These are phyloP conservation scores for Trichomonascaceae sp. DNA, from an alignment of 1,139 yeast genomes.

Conservation along the genomic window DNA sequence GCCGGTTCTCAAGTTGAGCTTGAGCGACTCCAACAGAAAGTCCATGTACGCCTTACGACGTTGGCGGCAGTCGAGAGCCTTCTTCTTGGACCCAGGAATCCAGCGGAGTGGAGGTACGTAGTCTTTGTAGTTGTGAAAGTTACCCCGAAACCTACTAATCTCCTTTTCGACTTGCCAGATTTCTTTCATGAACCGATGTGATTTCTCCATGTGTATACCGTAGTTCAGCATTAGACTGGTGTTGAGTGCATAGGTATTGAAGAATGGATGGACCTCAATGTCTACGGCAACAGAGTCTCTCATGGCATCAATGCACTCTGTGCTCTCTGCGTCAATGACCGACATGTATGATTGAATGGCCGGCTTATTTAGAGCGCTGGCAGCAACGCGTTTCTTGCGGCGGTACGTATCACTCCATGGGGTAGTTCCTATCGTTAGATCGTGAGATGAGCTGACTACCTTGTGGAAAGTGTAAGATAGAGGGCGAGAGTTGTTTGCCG, in stretches of 20 bases:
- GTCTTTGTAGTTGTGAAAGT: slow-evolving; percentile 48
- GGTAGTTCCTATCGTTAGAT: slow-evolving; percentile 60
- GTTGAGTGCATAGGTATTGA: slow-evolving; percentile 44
- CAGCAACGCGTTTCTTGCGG: slow-evolving; percentile 40
- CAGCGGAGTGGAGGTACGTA: slow-evolving; percentile 41
- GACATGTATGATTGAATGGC: slow-evolving; percentile 22
- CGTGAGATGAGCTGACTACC: slow-evolving; percentile 46
- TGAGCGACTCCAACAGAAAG: slow-evolving; percentile 25
- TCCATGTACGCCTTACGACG: slow-evolving; percentile 47
- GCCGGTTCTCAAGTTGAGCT: slow-evolving; percentile 16
- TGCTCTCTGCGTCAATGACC: slow-evolving; percentile 35
- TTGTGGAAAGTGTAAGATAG: slow-evolving; percentile 53
- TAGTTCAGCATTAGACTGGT: slow-evolving; percentile 47
- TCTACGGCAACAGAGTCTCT: slow-evolving; percentile 20
- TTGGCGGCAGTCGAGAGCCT: slow-evolving; percentile 29
- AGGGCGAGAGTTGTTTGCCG: slow-evolving; percentile 56
- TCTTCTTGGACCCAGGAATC: slow-evolving; percentile 12
- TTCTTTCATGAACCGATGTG: slow-evolving; percentile 35
- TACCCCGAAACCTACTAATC: slow-evolving; percentile 52
- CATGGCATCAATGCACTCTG: slow-evolving; percentile 12
- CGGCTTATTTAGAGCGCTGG: slow-evolving; percentile 35
- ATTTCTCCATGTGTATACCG: slow-evolving; percentile 39
- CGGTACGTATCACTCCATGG: slow-evolving; percentile 48
- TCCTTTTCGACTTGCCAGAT: slow-evolving; percentile 52
- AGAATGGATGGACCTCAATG: slow-evolving; percentile 30